Percentiles rank a stretch among this genome's conserved stretches.
These are phyloP conservation scores for Leccinum griseonigrum DNA, from an alignment of 1,284 basidiomycete species.

Conservation along the genomic window DNA sequence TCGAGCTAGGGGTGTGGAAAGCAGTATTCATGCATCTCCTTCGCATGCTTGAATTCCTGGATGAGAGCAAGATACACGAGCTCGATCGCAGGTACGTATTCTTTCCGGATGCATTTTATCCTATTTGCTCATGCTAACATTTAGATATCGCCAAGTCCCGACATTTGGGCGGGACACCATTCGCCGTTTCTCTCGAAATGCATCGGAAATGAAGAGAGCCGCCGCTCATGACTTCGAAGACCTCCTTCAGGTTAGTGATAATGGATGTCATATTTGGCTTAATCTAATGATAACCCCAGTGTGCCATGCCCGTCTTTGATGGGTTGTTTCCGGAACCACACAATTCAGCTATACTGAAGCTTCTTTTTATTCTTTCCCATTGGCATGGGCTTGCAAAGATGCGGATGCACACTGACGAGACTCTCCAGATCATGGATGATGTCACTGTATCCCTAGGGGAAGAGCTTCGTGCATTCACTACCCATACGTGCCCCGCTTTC, in stretches of 20 bases:
- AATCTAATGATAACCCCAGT: background rate
- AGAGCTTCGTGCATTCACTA: background rate
- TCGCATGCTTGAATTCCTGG: background rate
- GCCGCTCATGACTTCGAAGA: background rate
- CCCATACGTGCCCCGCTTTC: background rate
- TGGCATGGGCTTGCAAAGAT: background rate
- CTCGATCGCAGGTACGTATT: background rate
- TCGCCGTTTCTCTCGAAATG: background rate
- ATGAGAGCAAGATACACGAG: background rate
- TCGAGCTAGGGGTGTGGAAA: background rate
- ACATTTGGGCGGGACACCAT: background rate
- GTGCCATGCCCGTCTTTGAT: background rate
- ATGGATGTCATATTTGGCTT: background rate
- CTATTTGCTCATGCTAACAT: background rate
- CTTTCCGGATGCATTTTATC: background rate
- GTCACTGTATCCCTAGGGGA: background rate
- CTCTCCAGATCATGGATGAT: background rate
- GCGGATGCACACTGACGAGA: background rate
- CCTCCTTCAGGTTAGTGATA: background rate
- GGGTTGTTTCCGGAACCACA: background rate
- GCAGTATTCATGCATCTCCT: background rate
- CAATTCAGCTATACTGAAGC: background rate
- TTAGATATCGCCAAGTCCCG: background rate
- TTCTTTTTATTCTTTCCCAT: background rate
- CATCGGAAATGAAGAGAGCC: background rate